phyloP scores from a whole-genome alignment of 129 eudicot genomes.

The Flaveria linearis region DNA sequence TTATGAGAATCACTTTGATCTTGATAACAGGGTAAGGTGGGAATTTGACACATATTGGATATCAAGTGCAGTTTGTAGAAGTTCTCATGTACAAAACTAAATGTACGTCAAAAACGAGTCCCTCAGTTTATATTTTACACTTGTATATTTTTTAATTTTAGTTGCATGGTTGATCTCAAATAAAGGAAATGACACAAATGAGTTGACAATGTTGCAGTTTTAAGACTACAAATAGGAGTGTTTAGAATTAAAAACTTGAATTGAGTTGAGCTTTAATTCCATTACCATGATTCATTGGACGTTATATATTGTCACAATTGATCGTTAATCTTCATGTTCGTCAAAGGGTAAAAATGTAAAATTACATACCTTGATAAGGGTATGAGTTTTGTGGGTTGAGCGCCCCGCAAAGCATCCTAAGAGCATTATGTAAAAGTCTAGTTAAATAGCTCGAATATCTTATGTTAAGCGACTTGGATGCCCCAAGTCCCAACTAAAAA shows the following conservation, averaged over 20 bases:
- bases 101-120: neutral
- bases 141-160: neutral
- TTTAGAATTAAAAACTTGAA: no score
- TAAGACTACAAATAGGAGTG: neutral
- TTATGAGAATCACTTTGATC: neutral
- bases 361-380: no score
- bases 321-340: no score
- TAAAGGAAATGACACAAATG: neutral
- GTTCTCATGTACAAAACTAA: slow-evolving; percentile 11
- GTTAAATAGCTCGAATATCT: neutral
- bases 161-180: neutral
- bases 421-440: neutral
- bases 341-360: no score
- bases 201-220: neutral
- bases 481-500: no score
- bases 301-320: no score
- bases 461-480: no score
- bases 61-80: neutral
- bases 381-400: no score
- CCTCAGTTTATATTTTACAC: neutral
- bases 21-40: neutral
- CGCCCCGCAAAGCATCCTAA: no score
- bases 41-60: slow-evolving; percentile 2
- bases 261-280: neutral
- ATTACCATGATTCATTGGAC: no score